Percentiles rank a stretch among this genome's conserved stretches.
Evolutionary conservation across 306 rosid species (phyloP).

Genomic region (Vachellia collinsii): DNA sequence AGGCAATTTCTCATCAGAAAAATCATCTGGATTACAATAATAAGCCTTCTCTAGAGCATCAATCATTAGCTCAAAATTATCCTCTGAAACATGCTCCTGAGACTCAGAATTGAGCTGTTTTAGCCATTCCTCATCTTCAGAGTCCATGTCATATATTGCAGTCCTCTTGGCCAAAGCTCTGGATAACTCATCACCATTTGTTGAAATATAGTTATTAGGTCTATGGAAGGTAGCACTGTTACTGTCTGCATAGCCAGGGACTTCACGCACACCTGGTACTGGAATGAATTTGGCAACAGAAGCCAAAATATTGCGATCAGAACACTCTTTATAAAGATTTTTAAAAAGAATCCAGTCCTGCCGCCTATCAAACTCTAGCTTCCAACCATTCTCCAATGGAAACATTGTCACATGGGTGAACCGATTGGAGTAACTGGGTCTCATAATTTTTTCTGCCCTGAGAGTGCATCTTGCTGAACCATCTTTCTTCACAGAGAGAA

Average conservation of each 20-base stretch:
- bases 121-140: constrained; percentile 82
- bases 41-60: constrained; percentile 73
- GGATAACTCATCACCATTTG: constrained; percentile 59
- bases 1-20: constrained; percentile 50
- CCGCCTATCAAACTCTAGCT: constrained; percentile 67
- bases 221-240: constrained; percentile 43
- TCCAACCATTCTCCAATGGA: constrained; percentile 57
- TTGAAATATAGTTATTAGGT: constrained; percentile 60
- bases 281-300: constrained; percentile 57
- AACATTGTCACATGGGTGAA: constrained; percentile 56
- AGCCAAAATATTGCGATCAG: constrained; percentile 50
- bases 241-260: constrained; percentile 49
- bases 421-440: constrained; percentile 57
- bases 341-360: constrained; percentile 67
- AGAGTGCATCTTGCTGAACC: constrained; percentile 52
- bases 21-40: constrained; percentile 51
- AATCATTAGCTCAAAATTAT: constrained; percentile 67
- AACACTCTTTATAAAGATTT: constrained; percentile 77
- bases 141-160: constrained; percentile 80
- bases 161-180: constrained; percentile 59
- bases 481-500: constrained; percentile 70
- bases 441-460: constrained; percentile 66
- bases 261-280: constrained; percentile 69
- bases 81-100: constrained; percentile 53
- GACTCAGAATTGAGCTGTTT: constrained; percentile 49